These are phyloP conservation scores for Iris macrosiphon DNA, from an alignment of 106 monocot genomes.

Conservation along the genomic window DNA sequence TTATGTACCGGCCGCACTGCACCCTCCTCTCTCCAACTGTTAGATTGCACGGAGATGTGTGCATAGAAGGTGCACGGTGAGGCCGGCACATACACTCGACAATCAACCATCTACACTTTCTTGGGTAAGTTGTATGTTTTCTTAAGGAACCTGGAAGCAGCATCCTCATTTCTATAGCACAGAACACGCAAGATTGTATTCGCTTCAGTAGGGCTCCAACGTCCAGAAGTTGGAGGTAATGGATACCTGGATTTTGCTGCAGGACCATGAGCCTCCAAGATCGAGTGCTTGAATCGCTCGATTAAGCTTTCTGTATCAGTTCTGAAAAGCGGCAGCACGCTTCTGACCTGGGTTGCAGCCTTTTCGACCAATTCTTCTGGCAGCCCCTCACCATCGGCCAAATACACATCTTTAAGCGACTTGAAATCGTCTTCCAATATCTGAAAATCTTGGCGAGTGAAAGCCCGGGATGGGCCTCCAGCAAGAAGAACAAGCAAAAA, in stretches of 20 bases:
- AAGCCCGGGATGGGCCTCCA: slow-evolving; percentile 56
- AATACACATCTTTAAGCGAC: slow-evolving; percentile 45
- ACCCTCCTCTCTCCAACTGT: too few species aligned
- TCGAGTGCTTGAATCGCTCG: slow-evolving; percentile 39
- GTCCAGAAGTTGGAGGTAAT: slow-evolving; percentile 62
- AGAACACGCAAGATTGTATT: slow-evolving; percentile 81
- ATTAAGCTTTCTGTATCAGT: slow-evolving; percentile 48
- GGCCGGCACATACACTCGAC: too few species aligned
- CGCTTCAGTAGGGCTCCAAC: slow-evolving; percentile 82
- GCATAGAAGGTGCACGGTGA: too few species aligned
- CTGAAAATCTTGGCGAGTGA: slow-evolving; percentile 46
- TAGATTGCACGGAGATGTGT: too few species aligned
- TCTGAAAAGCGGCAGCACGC: slow-evolving; percentile 46
- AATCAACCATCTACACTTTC: too few species aligned
- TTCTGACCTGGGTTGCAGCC: slow-evolving; percentile 46
- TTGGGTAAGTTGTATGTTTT: slow-evolving; percentile 87
- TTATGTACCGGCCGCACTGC: too few species aligned
- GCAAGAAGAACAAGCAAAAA: slow-evolving; percentile 64
- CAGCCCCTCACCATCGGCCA: slow-evolving; percentile 72
- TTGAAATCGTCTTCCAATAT: slow-evolving; percentile 64
- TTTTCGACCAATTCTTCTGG: slow-evolving; percentile 67
- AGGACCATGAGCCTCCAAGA: slow-evolving; percentile 25
- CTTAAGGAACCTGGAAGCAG: slow-evolving; percentile 85
- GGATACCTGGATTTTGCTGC: slow-evolving; percentile 41
- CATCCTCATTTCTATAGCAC: slow-evolving; percentile 76